phyloP scores from a whole-genome alignment of 2,329 filamentous ascomycete genomes.

The Penicillium fuscoglaucum region DNA sequence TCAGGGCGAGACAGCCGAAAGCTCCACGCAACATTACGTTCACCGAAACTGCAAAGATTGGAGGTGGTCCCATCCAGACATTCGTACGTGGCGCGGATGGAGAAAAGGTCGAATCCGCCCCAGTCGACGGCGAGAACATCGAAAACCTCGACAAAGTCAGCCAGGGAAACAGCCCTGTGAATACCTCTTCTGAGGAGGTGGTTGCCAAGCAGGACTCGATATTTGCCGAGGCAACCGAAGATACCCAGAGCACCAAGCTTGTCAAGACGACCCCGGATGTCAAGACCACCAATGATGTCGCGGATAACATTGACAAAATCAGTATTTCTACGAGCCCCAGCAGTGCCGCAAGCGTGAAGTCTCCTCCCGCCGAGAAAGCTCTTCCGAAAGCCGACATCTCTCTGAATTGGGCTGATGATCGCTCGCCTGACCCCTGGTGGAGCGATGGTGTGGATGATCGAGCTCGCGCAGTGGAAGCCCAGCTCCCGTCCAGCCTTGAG shows the following conservation, averaged over 20 bases:
- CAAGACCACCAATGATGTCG: background rate
- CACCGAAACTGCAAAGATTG: background rate
- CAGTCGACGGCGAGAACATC: background rate
- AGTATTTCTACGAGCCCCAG: conserved; percentile 4
- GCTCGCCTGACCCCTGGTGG: background rate
- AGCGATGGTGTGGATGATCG: conserved; percentile 23
- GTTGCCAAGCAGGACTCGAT: too few species aligned
- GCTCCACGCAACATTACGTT: background rate
- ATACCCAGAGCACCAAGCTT: background rate
- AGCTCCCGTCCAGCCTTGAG: conserved; percentile 75
- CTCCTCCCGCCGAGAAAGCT: background rate
- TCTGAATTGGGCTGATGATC: background rate
- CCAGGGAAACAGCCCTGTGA: background rate
- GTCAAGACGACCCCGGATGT: conserved; percentile 4
- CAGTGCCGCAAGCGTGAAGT: background rate
- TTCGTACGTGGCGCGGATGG: conserved; percentile 1
- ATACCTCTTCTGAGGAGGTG: background rate
- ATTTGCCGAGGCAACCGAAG: background rate
- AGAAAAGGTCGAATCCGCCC: conserved; percentile 18
- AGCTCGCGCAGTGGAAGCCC: conserved; percentile 62
- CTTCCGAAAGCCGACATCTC: background rate
- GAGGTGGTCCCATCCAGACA: background rate
- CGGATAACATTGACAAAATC: conserved; percentile 5
- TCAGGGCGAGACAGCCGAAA: background rate
- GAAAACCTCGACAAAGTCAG: background rate